Evolutionary conservation across 345 rosid genomes (phyloP).

Genomic region (Alliaria petiolata): DNA sequence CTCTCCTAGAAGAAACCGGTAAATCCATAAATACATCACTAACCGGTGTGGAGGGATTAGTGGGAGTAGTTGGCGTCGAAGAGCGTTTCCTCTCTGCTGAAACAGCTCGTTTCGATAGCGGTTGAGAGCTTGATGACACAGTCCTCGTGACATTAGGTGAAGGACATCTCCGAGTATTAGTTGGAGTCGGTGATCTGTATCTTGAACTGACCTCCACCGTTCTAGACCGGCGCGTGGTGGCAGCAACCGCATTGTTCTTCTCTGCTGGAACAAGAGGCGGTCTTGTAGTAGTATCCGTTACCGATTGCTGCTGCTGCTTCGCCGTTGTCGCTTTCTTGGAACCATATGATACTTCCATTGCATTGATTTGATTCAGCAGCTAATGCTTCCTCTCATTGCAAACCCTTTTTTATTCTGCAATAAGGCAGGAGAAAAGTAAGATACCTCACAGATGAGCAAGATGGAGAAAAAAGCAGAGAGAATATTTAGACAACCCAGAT

Average conservation of each 20-base stretch:
- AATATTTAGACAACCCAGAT: slow-evolving; percentile 35
- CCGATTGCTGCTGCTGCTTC: slow-evolving; percentile 44
- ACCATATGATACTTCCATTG: slow-evolving; percentile 64
- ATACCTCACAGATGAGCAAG: slow-evolving; percentile 43
- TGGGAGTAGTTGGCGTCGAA: slow-evolving; percentile 56
- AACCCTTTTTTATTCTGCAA: slow-evolving; percentile 42
- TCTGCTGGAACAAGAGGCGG: slow-evolving; percentile 66
- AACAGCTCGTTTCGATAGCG: slow-evolving; percentile 52
- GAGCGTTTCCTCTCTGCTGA: slow-evolving; percentile 91
- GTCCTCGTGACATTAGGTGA: slow-evolving; percentile 65
- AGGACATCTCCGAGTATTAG: slow-evolving; percentile 49
- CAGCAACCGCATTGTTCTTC: slow-evolving; percentile 52
- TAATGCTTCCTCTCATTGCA: slow-evolving; percentile 30
- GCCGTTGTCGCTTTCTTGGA: slow-evolving; percentile 35
- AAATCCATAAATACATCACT: slow-evolving; percentile 49
- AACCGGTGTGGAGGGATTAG: slow-evolving; percentile 69
- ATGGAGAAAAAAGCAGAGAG: slow-evolving; percentile 45
- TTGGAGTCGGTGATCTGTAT: slow-evolving; percentile 66
- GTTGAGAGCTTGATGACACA: slow-evolving; percentile 35
- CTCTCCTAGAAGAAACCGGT: slow-evolving; percentile 47
- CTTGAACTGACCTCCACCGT: slow-evolving; percentile 71
- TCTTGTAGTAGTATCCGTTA: slow-evolving; percentile 46
- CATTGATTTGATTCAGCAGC: slow-evolving; percentile 42
- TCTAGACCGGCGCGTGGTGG: slow-evolving; percentile 41
- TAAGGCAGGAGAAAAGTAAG: slow-evolving; percentile 42